A percentile compares a stretch with the other conserved stretches of the same genome.
Conservation (phyloP, 148 eudicot species). For the Bassia scoparia region DNA sequence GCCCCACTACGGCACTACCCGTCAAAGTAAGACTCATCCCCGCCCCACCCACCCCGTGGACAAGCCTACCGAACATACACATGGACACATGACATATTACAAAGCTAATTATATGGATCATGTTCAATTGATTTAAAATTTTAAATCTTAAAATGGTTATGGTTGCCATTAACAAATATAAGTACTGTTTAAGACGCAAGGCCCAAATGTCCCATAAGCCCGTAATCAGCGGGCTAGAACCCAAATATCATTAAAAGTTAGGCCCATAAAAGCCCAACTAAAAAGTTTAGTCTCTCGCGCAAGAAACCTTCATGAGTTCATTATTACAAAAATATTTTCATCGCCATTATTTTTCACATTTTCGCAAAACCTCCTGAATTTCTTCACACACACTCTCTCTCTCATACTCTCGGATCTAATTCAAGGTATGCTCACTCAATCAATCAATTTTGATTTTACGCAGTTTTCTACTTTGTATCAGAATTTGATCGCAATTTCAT, state of each 20-base stretch:
- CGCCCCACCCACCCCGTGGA: too few relatives aligned
- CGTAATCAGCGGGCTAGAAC: neutral
- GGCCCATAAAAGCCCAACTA: slow-evolving; percentile 15
- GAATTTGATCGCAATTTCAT: neutral
- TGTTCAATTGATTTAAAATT: too few relatives aligned
- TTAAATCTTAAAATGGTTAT: too few relatives aligned
- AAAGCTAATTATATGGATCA: too few relatives aligned
- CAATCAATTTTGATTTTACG: neutral
- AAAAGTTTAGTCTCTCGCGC: slow-evolving; percentile 16
- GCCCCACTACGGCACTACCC: too few relatives aligned
- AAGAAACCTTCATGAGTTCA: slow-evolving; percentile 19
- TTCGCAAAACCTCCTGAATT: neutral
- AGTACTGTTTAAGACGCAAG: too few relatives aligned
- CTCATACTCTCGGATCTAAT: slow-evolving; percentile 8
- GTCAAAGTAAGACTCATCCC: too few relatives aligned
- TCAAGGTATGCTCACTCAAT: neutral
- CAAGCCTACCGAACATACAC: too few relatives aligned
- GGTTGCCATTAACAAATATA: too few relatives aligned
- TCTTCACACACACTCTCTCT: neutral
- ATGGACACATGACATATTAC: too few relatives aligned
- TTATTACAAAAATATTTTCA: neutral
- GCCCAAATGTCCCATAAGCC: neutral
- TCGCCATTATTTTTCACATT: neutral
- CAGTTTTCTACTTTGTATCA: neutral
- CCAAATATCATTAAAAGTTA: neutral